Evolutionary conservation across 257 asterid genomes (phyloP), one percentile per base, ranked within the genome.

Genomic region (Scutellaria baicalensis): DNA sequence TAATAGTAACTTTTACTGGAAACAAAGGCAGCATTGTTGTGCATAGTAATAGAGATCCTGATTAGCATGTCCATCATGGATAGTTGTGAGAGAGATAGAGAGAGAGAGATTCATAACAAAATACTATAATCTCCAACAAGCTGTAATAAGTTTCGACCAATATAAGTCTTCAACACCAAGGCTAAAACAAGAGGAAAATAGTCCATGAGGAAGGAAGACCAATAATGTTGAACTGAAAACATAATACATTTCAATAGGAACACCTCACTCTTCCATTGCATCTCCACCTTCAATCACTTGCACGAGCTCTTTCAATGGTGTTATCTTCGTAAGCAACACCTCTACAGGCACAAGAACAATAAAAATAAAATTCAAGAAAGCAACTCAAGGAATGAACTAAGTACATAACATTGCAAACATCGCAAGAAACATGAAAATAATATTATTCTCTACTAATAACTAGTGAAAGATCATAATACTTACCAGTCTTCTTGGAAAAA

Each of bases 241-340:
- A 50, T 40, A 17, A 56, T 12, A 48, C 39, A 39, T 56, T 27
- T 20, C 58, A 71, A 51, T 59, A 44, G 47, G 9, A 27, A 54
- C 49, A 44, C 77, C 71, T 88, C 79, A 86, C 52, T 88, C 97
- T 79, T 93, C 97, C 97, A 91, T 93, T 27, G 81, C 93, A 39
- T 91, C 97, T 75, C 95, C 97, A 9, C 81, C 93, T 80, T 90
- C 99, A 54, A 84, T 75, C 56, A 94, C 92, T 66, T 82, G 86
- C 31, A 88, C 95, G 76, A 71, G 17, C 73, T 91, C 93, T 62
- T 43, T 83, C 79, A 94, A 14, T 14, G 99, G 97, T 0, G 99
- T 91, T 75, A 94, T 86, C 82, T 86, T 94, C 4, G 90, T 94
- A 62, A 71, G 71, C 79, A 94, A 73, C 75, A 94, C 95, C 86